A percentile compares a stretch with the other conserved stretches of the same genome.
Evolutionary conservation across 2,329 filamentous ascomycete genomes (phyloP).

Genomic region (Penicillium sp.): DNA sequence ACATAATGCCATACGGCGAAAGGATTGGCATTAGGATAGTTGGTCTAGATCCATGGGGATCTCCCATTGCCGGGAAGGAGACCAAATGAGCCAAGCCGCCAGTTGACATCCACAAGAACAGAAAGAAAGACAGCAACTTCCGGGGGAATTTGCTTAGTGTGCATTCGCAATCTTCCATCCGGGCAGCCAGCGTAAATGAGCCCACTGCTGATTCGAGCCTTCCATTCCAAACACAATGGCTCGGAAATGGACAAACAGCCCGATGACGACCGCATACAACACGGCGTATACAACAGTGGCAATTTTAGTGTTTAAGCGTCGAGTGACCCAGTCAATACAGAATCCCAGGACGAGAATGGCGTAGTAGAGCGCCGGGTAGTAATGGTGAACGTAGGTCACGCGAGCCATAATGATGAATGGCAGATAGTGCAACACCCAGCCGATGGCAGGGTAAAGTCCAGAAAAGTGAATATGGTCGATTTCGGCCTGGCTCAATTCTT

Average conservation of each 20-base stretch:
- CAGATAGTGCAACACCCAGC: conserved; percentile 94
- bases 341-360: conserved; percentile 87
- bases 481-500: conserved; percentile 69
- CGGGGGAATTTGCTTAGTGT: conserved; percentile 3
- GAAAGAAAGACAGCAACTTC: no score
- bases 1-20: background rate
- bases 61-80: no score
- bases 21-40: background rate
- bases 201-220: conserved; percentile 74
- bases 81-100: no score
- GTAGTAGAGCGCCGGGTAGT: conserved; percentile 97
- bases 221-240: conserved; percentile 96
- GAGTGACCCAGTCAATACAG: conserved; percentile 74
- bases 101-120: no score
- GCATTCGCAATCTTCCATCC: conserved; percentile 74
- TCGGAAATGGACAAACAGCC: conserved; percentile 82
- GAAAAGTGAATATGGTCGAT: conserved; percentile 94
- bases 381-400: conserved; percentile 98
- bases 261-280: conserved; percentile 68
- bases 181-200: conserved; percentile 88
- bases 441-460: conserved; percentile 81
- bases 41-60: no score
- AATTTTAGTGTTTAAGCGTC: conserved; percentile 57
- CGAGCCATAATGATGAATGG: conserved; percentile 97
- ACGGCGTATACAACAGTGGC: conserved; percentile 65